Evolutionary conservation across 176 grass and related monocot genomes (phyloP).

Genomic region (Carex littledalei): DNA sequence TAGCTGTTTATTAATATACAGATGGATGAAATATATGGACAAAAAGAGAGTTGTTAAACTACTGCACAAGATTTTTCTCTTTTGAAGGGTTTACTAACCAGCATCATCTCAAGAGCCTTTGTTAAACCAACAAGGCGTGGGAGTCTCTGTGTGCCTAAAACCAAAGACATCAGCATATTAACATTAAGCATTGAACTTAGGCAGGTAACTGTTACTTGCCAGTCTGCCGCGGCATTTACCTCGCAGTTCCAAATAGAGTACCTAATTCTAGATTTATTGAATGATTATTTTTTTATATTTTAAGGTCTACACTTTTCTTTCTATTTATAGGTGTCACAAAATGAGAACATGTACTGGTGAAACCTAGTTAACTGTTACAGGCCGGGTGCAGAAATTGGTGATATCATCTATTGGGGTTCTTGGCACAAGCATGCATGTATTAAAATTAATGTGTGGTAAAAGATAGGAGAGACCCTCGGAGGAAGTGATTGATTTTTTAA

Average conservation of each 20-base stretch:
- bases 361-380: not conserved
- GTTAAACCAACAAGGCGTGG: slow-evolving; percentile 84
- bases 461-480: not conserved
- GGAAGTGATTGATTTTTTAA: not conserved
- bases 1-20: slow-evolving; percentile 36
- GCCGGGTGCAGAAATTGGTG: not conserved
- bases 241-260: not conserved
- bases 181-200: not conserved
- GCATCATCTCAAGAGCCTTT: slow-evolving; percentile 87
- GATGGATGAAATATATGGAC: not conserved
- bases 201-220: not conserved
- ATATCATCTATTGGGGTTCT: not conserved
- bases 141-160: slow-evolving; percentile 86
- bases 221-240: not conserved
- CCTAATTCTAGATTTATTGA: not conserved
- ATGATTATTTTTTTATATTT: not conserved
- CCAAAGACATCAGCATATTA: slow-evolving; percentile 16
- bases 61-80: not conserved
- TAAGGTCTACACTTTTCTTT: not conserved
- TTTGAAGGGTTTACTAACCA: slow-evolving; percentile 45
- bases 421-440: not conserved
- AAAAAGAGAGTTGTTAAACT: not conserved
- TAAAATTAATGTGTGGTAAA: not conserved
- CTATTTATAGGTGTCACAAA: not conserved
- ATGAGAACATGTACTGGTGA: not conserved